Conservation (phyloP, 2,329 filamentous ascomycete genomes). For the Ustulina deusta region DNA sequence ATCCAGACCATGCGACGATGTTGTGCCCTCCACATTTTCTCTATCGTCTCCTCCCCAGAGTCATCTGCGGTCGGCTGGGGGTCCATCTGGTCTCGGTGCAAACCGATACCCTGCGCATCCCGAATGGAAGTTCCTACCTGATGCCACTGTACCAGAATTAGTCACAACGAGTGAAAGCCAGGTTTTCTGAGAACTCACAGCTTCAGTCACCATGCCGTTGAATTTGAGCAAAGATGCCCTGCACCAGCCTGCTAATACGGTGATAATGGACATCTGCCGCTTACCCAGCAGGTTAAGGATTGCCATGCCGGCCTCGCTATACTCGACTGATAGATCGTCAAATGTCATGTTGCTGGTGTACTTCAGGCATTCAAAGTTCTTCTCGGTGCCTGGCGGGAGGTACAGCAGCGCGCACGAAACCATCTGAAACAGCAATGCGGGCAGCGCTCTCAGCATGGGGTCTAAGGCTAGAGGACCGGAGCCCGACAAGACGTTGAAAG, state of each 20-base stretch:
- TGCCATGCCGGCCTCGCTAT: constrained; percentile 68
- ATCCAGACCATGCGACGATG: constrained; percentile 68
- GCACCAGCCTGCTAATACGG: constrained; percentile 69
- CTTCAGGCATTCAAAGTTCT: constrained; percentile 67
- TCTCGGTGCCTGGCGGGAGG: constrained; percentile 61
- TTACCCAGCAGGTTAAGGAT: constrained; percentile 69
- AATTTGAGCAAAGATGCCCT: constrained; percentile 70
- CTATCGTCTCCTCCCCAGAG: constrained; percentile 60
- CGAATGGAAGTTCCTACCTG: constrained; percentile 67
- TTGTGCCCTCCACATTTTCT: constrained; percentile 70
- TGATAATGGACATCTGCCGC: constrained; percentile 65
- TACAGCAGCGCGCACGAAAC: constrained; percentile 66
- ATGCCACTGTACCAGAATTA: constrained; percentile 60
- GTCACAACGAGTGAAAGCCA: not conserved
- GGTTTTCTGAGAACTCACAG: constrained; percentile 54
- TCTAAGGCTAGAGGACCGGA: constrained; percentile 64
- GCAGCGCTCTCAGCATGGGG: constrained; percentile 66
- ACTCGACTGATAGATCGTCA: constrained; percentile 70
- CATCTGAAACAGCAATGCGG: constrained; percentile 70
- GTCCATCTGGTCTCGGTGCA: constrained; percentile 67
- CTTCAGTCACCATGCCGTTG: constrained; percentile 68
- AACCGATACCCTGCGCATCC: constrained; percentile 72
- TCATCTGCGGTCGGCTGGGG: constrained; percentile 61
- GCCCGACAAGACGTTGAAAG: constrained; percentile 63
- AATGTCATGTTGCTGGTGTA: constrained; percentile 70